Conservation (phyloP, 2,329 filamentous ascomycete genomes). For the Blastomyces emzantsi region DNA sequence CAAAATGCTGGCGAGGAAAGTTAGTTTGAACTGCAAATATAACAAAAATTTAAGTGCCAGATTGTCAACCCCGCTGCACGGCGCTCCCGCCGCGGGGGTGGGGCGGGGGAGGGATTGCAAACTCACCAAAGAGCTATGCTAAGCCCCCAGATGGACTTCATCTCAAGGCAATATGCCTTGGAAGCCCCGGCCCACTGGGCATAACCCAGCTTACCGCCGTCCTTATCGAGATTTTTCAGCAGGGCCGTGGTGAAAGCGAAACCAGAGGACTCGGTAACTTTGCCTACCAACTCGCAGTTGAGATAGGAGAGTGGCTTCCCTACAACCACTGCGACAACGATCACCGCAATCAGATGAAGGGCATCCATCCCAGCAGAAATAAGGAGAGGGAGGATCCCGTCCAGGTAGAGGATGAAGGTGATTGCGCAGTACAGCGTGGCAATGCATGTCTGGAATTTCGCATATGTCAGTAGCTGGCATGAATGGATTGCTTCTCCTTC, state of each 20-base stretch:
- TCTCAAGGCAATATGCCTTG: slow-evolving; percentile 64
- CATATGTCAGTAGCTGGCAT: slow-evolving; percentile 12
- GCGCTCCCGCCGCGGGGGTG: not conserved
- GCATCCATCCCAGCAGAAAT: slow-evolving; percentile 58
- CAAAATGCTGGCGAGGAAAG: slow-evolving; percentile 25
- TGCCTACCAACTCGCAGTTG: slow-evolving; percentile 54
- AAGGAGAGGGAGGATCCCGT: slow-evolving; percentile 65
- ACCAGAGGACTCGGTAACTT: slow-evolving; percentile 40
- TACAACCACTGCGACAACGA: slow-evolving; percentile 66
- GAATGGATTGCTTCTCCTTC: not conserved
- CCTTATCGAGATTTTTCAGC: slow-evolving; percentile 43
- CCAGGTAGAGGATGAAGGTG: slow-evolving; percentile 71
- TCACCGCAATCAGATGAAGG: slow-evolving; percentile 63
- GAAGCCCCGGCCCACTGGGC: slow-evolving; percentile 51
- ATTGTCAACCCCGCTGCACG: slow-evolving; percentile 3
- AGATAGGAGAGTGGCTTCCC: slow-evolving; percentile 74
- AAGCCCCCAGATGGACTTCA: slow-evolving; percentile 82
- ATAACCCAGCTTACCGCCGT: slow-evolving; percentile 44
- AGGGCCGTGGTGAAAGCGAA: slow-evolving; percentile 48
- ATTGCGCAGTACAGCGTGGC: slow-evolving; percentile 70
- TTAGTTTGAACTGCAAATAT: slow-evolving; percentile 41
- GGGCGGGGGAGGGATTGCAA: too few relatives aligned
- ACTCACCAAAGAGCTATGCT: slow-evolving; percentile 64
- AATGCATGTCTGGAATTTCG: slow-evolving; percentile 55
- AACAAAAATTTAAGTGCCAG: slow-evolving; percentile 46